Evolutionary conservation across 345 rosid species (phyloP).

Genomic region (Syzygium grande): DNA sequence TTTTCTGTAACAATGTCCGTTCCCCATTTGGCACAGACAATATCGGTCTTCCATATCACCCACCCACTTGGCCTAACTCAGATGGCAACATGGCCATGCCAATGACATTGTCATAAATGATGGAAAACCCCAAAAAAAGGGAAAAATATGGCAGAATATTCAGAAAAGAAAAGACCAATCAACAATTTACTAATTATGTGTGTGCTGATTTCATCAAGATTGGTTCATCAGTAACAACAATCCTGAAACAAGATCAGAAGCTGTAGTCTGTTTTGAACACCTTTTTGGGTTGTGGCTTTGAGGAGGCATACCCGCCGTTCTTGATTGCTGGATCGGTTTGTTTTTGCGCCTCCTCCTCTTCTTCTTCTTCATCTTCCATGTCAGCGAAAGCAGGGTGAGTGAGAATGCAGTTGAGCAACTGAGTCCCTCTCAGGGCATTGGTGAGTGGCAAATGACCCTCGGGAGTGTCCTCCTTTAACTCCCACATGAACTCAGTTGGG

Average conservation of each 20-base stretch:
- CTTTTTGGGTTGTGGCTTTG: conserved; percentile 24
- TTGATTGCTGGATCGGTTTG: not conserved
- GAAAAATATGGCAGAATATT: not conserved
- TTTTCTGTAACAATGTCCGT: not conserved
- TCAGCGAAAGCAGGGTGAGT: conserved; percentile 76
- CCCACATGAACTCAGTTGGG: conserved; percentile 84
- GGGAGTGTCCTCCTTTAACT: conserved; percentile 62
- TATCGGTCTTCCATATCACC: too few relatives aligned
- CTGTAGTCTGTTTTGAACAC: conserved; percentile 51
- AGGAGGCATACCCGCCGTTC: conserved; percentile 1
- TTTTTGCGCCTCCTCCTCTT: not conserved
- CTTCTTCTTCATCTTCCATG: conserved; percentile 3
- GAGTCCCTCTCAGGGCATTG: conserved; percentile 87
- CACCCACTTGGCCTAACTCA: not conserved
- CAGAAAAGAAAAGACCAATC: not conserved
- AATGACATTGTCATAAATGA: not conserved
- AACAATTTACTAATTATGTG: not conserved
- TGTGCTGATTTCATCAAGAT: not conserved
- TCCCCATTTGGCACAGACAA: not conserved
- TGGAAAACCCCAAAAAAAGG: not conserved
- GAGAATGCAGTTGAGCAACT: conserved; percentile 51
- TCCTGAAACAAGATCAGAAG: conserved; percentile 17
- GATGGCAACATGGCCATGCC: not conserved
- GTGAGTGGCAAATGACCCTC: conserved; percentile 89
- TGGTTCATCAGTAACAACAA: not conserved